Percentiles rank a stretch among this genome's conserved stretches.
phyloP scores from a whole-genome alignment of 177 flowering plant species.

The Tripterygium wilfordii region DNA sequence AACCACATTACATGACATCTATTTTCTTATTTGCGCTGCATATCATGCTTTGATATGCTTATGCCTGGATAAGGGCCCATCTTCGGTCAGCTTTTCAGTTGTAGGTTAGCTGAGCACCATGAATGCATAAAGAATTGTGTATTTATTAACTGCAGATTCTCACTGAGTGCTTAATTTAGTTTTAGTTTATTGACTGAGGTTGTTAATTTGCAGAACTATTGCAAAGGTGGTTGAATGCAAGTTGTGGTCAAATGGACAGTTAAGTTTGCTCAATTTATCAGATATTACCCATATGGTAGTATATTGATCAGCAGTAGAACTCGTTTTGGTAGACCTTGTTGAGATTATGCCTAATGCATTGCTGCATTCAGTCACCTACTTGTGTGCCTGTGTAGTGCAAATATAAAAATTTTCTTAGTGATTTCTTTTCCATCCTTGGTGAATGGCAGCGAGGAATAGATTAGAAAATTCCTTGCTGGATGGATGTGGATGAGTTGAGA shows the following conservation, averaged over 20 bases:
- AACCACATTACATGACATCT: neutral
- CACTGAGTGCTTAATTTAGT: too few species aligned
- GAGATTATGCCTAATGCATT: neutral
- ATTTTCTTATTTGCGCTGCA: neutral
- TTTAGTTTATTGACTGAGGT: too few species aligned
- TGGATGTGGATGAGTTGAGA: conserved; percentile 5
- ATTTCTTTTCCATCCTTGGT: neutral
- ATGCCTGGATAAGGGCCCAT: neutral
- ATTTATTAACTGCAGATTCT: too few species aligned
- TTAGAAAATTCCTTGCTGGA: neutral
- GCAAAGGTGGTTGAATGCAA: too few species aligned
- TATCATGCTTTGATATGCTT: neutral
- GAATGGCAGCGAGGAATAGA: neutral
- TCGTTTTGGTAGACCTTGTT: neutral
- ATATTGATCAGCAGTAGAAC: neutral
- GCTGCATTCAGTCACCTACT: neutral
- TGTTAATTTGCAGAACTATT: too few species aligned
- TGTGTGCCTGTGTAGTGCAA: neutral
- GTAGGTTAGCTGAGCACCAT: too few species aligned
- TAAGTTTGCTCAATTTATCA: too few species aligned
- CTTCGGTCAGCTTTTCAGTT: neutral
- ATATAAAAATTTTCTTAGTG: neutral
- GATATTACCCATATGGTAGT: too few species aligned
- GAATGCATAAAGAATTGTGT: too few species aligned
- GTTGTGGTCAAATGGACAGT: too few species aligned